A percentile compares a stretch with the other conserved stretches of the same genome.
These are phyloP conservation scores for Echinochloa phyllopogon DNA, from an alignment of 176 grass and related monocot species.

Conservation along the genomic window DNA sequence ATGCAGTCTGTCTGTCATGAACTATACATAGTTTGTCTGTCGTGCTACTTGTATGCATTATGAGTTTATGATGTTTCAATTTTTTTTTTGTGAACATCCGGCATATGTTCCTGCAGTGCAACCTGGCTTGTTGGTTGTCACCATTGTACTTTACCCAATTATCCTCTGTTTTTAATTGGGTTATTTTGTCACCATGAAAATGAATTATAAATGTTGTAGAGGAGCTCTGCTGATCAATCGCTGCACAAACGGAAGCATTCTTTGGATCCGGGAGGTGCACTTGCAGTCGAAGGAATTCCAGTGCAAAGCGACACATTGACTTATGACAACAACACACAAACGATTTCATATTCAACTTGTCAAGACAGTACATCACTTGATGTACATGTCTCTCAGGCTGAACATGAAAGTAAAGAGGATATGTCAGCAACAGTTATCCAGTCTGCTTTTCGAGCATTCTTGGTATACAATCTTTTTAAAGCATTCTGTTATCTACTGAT, in stretches of 20 bases:
- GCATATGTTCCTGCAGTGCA: background rate
- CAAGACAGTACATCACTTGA: constrained; percentile 47
- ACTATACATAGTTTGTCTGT: background rate
- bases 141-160: constrained; percentile 29
- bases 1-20: background rate
- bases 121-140: constrained; percentile 27
- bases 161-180: constrained; percentile 6
- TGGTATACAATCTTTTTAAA: constrained; percentile 64
- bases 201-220: constrained; percentile 43
- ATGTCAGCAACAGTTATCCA: constrained; percentile 85
- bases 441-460: constrained; percentile 81
- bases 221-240: constrained; percentile 38
- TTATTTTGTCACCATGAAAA: constrained; percentile 8
- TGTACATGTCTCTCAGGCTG: constrained; percentile 43
- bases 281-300: constrained; percentile 52
- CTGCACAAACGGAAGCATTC: constrained; percentile 64
- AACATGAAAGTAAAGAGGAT: constrained; percentile 54
- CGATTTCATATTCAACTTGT: constrained; percentile 53
- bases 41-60: background rate
- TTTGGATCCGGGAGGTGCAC: constrained; percentile 38
- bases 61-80: background rate
- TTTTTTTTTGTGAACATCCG: background rate
- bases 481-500: background rate
- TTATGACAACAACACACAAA: constrained; percentile 43
- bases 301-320: constrained; percentile 40